Percentiles rank a stretch among this genome's conserved stretches.
Evolutionary conservation across 768 basidiomycete genomes (phyloP).

Genomic region (Termitomyces sp.): DNA sequence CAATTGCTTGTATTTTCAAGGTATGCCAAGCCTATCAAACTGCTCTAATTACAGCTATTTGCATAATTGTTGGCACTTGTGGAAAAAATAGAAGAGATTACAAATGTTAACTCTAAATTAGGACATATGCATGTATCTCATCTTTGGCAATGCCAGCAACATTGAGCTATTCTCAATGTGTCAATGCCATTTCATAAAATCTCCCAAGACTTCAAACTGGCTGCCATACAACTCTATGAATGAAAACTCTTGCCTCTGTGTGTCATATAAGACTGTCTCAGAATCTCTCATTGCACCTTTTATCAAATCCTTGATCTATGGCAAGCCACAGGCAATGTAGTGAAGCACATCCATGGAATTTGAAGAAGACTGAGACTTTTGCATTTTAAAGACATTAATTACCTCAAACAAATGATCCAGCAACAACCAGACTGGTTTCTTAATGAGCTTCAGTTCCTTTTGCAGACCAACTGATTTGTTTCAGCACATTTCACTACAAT

Average conservation of each 20-base stretch:
- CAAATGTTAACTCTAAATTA: neutral
- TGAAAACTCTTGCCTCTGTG: neutral
- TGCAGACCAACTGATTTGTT: neutral
- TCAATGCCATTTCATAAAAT: neutral
- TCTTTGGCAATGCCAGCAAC: too few relatives aligned
- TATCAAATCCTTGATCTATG: neutral
- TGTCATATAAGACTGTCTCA: neutral
- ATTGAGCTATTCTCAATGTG: too few relatives aligned
- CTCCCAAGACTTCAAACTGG: neutral
- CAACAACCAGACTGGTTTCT: neutral
- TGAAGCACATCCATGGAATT: neutral
- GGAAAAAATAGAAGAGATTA: neutral
- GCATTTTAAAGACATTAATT: neutral
- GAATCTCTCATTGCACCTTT: conserved; percentile 3
- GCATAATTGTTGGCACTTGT: neutral
- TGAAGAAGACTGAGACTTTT: neutral
- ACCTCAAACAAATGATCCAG: neutral
- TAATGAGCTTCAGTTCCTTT: neutral
- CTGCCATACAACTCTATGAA: neutral
- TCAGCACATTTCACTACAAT: neutral
- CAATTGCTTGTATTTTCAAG: conserved; percentile 94
- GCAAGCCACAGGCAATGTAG: neutral
- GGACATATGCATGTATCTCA: too few relatives aligned
- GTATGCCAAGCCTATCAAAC: conserved; percentile 30
- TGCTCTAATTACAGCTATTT: too few relatives aligned